Evolutionary conservation across 1,284 basidiomycete species (phyloP).

Genomic region (Macrocystidia cucumis): DNA sequence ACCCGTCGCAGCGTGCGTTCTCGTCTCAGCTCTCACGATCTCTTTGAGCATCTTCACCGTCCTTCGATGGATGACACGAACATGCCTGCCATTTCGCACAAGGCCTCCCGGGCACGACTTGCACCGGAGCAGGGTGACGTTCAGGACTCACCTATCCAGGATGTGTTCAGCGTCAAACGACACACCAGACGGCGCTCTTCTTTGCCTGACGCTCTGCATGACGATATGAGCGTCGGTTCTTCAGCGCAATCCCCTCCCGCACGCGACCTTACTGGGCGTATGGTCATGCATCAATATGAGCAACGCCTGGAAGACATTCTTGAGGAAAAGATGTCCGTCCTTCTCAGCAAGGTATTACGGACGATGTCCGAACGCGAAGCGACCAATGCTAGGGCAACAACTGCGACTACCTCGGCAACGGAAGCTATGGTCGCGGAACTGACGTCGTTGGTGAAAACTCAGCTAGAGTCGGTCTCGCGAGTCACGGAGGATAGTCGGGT

Average conservation of each 20-base stretch:
- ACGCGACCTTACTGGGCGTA: slow-evolving; percentile 43
- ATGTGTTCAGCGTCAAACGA: slow-evolving; percentile 37
- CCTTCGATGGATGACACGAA: slow-evolving; percentile 71
- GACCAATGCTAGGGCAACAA: no score
- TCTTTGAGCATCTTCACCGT: slow-evolving; percentile 49
- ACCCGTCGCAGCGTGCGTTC: slow-evolving; percentile 64
- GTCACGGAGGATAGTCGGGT: slow-evolving; percentile 56
- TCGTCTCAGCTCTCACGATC: slow-evolving; percentile 57
- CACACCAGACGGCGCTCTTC: slow-evolving; percentile 49
- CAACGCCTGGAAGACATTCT: slow-evolving; percentile 50
- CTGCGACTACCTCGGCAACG: slow-evolving; percentile 32
- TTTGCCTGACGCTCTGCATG: slow-evolving; percentile 47
- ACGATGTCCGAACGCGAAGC: slow-evolving; percentile 20
- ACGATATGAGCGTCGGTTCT: slow-evolving; percentile 20
- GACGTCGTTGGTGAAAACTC: slow-evolving; percentile 55
- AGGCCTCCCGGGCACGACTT: slow-evolving; percentile 41
- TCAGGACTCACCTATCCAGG: slow-evolving; percentile 26
- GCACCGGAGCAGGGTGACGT: slow-evolving; percentile 47
- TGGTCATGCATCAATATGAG: slow-evolving; percentile 54
- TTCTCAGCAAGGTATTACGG: slow-evolving; percentile 37
- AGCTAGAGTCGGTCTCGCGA: slow-evolving; percentile 52
- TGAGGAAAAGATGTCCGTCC: slow-evolving; percentile 55
- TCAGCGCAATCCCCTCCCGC: slow-evolving; percentile 29
- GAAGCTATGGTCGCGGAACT: slow-evolving; percentile 61
- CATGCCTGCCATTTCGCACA: slow-evolving; percentile 59